Percentiles rank a stretch among this genome's conserved stretches.
Evolutionary conservation across 2,329 filamentous ascomycete genomes (phyloP).

Genomic region (Metarhizium robertsii): DNA sequence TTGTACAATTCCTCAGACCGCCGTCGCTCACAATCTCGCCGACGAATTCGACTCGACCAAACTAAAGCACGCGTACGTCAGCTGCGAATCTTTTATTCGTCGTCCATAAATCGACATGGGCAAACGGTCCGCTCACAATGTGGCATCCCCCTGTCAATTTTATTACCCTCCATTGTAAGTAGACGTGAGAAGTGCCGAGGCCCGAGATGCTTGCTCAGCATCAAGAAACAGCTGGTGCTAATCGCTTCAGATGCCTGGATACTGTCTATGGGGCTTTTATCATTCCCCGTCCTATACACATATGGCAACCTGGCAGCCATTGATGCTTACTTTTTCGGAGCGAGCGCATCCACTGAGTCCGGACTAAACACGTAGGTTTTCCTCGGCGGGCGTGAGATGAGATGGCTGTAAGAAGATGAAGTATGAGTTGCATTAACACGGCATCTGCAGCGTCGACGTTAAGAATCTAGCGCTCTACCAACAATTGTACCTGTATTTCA

Average conservation of each 20-base stretch:
- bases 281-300: slow-evolving; percentile 2
- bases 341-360: slow-evolving; percentile 38
- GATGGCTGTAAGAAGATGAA: not conserved
- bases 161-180: not conserved
- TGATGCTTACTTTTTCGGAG: slow-evolving; percentile 42
- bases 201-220: too few species aligned
- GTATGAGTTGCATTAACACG: not conserved
- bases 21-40: too few species aligned
- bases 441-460: slow-evolving; percentile 32
- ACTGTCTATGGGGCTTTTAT: slow-evolving; percentile 1
- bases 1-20: too few species aligned
- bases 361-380: slow-evolving; percentile 37
- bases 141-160: not conserved
- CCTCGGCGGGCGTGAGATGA: not conserved
- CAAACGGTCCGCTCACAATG: not conserved
- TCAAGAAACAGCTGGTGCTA: not conserved
- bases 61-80: too few species aligned
- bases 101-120: not conserved
- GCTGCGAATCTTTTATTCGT: too few species aligned
- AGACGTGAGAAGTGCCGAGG: not conserved
- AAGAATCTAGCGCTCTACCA: slow-evolving; percentile 39
- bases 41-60: too few species aligned
- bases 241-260: not conserved
- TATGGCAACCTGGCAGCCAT: slow-evolving; percentile 17
- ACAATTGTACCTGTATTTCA: slow-evolving; percentile 40